Evolutionary conservation across 2,329 filamentous ascomycete genomes (phyloP), one percentile per base, ranked within the genome.

Genomic region (Thelonectria olida): DNA sequence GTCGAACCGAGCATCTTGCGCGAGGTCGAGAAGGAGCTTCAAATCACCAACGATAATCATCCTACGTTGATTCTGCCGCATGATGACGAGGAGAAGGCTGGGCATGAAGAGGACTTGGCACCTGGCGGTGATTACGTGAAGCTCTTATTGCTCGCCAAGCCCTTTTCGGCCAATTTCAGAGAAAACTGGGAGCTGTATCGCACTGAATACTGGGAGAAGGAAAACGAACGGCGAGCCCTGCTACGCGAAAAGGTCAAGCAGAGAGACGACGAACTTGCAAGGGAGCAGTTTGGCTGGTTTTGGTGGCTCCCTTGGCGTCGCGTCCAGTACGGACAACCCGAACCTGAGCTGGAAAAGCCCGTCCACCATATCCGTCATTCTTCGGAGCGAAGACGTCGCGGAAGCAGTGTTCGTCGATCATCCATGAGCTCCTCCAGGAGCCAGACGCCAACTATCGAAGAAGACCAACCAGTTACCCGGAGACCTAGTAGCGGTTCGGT

Each of bases 141-240:
- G 76, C 85, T 99, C 1, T 82, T 98, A 17, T 83, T 99, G 7
- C 85, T 97, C 10, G 93, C 96, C 1, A 99, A 99, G 75, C 93
- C 94, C 0, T 99, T 99, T 73, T 96, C 92, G 6, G 90, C 96
- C 0, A 93, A 92, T 47, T 99, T 99, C 73, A 87, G 96, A 19
- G 94, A 98, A 76, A 97, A 97, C 67, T 99, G 96, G 96, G 96
- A 99, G 73, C 84, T 95, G 15, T 99, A 96, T 78, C 87, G 96
- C 54, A 89, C 90, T 31, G 94, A 97, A 62, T 99, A 97, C 78
- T 99, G 96, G 96, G 95, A 97, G 70, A 90, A 90, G 63, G 96
- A 99, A 76, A 99, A 99, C 73, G 93, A 97, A 76, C 89, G 95
- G 2, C 88, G 96, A 12, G 86, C 90, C 3, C 80, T 91, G 58